Evolutionary conservation across 305 asterid genomes (phyloP), one percentile per base, ranked within the genome.

Genomic region (Fraxinus velutina): DNA sequence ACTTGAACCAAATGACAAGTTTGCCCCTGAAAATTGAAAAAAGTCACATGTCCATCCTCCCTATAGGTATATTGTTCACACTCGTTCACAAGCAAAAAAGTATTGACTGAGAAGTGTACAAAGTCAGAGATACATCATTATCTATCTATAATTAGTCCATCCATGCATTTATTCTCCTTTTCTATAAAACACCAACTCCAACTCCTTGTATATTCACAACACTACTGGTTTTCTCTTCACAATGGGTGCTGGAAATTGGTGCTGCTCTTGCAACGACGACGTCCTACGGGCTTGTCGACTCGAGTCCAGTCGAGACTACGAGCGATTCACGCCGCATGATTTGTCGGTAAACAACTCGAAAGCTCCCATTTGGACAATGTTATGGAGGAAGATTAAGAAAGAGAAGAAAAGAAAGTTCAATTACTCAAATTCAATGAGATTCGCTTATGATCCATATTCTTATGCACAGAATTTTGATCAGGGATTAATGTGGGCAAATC

Each of bases 381-480:
- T 90, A n/a, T 91, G 95, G 97, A 90, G 89, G 89, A 91, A 87
- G 84, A 83, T 92, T 76, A 92, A 89, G 92, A 90, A 82, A 80
- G 89, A 89, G 80, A 92, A 88, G 91, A 87, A 87, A 22, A 86
- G 36, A 70, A 82, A 80, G 57, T 79, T 77, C 9, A 50, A 84
- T 2, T 70, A 84, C 37, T 85, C 93, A 24, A 84, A 50, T 32
- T 80, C 95, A 4, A 82, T 71, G 90, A 87, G 90, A 83, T 89
- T 89, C 52, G 80, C 86, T 47, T 92, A 92, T 80, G 97, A 94
- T 90, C 90, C 94, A 0, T 74, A 33, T 64, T 89, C 94, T 64
- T 92, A 94, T 83, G 87, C 93, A 0, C 93, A 88, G 71, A 94
- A 94, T 55, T 92, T 94, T 24, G 98, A 94, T 85, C 87, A 87